phyloP scores from a whole-genome alignment of 75 land plant species.

The Sequoia sempervirens region DNA sequence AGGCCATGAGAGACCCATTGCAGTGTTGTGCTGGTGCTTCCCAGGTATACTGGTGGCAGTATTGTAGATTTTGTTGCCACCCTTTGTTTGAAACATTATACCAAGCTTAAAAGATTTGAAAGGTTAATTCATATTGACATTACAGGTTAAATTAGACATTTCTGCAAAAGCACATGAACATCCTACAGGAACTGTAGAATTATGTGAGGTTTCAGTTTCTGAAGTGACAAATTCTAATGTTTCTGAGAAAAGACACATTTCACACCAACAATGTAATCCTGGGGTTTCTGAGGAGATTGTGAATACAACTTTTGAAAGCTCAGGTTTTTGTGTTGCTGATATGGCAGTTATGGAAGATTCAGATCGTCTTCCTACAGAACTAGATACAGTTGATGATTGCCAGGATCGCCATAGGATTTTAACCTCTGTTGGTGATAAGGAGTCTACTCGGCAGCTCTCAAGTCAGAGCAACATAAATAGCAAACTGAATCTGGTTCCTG shows the following conservation, averaged over 20 bases:
- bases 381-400: not conserved
- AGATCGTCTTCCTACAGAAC: not conserved
- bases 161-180: constrained; percentile 5
- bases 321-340: not conserved
- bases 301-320: not conserved
- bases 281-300: constrained; percentile 3
- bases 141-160: constrained; percentile 3
- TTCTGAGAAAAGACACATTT: not conserved
- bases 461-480: not conserved
- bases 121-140: not conserved
- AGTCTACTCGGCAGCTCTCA: not conserved
- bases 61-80: not conserved
- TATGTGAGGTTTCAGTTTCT: not conserved
- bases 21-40: not conserved
- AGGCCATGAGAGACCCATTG: not conserved
- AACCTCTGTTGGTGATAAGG: not conserved
- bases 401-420: not conserved
- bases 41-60: not conserved
- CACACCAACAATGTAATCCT: not conserved
- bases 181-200: not conserved
- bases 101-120: not conserved
- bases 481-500: not conserved
- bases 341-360: not conserved
- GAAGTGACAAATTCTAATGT: not conserved
- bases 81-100: not conserved